Evolutionary conservation across 257 asterid species (phyloP).

Genomic region (Knoxia roxburghii): DNA sequence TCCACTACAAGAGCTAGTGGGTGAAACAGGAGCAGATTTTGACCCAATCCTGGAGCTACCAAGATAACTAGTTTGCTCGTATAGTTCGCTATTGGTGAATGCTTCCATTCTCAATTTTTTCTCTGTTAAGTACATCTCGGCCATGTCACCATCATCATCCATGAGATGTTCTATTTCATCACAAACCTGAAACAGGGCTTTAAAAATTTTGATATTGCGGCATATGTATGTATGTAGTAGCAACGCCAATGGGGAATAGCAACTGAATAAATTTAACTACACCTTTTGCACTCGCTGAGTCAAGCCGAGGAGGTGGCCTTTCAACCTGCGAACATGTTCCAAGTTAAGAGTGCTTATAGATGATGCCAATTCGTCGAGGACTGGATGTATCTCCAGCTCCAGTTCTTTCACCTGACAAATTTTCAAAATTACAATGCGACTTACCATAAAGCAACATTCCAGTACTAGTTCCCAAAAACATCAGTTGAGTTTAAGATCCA

Average conservation of each 20-base stretch:
- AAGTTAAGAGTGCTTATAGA: constrained; percentile 88
- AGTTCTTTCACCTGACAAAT: constrained; percentile 76
- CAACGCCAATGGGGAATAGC: constrained; percentile 11
- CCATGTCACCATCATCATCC: constrained; percentile 99
- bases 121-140: constrained; percentile 96
- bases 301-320: constrained; percentile 90
- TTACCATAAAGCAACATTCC: background rate
- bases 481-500: background rate
- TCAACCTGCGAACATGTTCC: constrained; percentile 95
- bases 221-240: constrained; percentile 1
- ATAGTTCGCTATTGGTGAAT: constrained; percentile 32
- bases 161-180: constrained; percentile 95
- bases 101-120: constrained; percentile 80
- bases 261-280: constrained; percentile 10
- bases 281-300: constrained; percentile 98
- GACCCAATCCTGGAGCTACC: constrained; percentile 34
- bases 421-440: constrained; percentile 18
- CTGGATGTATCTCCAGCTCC: constrained; percentile 84
- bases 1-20: constrained; percentile 59
- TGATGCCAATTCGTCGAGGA: constrained; percentile 85
- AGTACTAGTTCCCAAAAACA: background rate
- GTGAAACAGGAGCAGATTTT: constrained; percentile 82
- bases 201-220: constrained; percentile 12
- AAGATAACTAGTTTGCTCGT: constrained; percentile 36
- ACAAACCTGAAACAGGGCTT: constrained; percentile 55